These are phyloP conservation scores for Meredithiella fracta DNA, from an alignment of 2,329 filamentous ascomycete species.

Conservation along the genomic window DNA sequence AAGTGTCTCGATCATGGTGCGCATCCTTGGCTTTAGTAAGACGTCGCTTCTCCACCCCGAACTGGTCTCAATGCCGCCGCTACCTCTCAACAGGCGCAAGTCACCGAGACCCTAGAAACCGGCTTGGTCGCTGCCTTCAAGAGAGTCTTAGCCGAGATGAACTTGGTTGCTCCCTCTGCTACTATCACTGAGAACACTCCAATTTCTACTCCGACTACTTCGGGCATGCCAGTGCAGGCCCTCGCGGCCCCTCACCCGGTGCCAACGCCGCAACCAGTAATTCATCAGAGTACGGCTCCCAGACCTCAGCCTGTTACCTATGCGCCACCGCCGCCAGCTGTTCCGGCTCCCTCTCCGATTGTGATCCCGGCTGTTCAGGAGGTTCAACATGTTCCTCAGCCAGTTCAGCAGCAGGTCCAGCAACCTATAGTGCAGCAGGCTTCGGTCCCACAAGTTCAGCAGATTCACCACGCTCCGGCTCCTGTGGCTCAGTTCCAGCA, in stretches of 20 bases:
- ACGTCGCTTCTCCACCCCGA: constrained; percentile 25
- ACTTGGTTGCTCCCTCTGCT: constrained; percentile 15
- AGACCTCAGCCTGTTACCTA: background rate
- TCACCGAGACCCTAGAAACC: constrained; percentile 26
- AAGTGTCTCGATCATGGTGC: constrained; percentile 34
- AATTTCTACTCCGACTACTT: constrained; percentile 1
- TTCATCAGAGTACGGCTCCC: background rate
- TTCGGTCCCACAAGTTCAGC: background rate
- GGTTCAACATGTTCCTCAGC: too few relatives aligned
- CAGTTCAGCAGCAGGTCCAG: too few relatives aligned
- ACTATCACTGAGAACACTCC: constrained; percentile 5
- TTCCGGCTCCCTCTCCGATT: background rate
- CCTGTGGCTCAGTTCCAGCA: constrained; percentile 1
- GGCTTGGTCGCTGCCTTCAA: constrained; percentile 27
- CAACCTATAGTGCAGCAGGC: background rate
- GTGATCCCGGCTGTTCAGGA: too few relatives aligned
- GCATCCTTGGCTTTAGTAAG: constrained; percentile 31
- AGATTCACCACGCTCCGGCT: background rate
- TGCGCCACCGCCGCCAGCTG: background rate
- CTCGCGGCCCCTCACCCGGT: background rate
- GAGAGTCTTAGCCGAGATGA: constrained; percentile 25
- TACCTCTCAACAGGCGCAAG: constrained; percentile 17
- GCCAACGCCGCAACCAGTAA: background rate
- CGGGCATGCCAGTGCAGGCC: background rate
- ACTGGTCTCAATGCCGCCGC: constrained; percentile 20